Evolutionary conservation across 2,329 filamentous ascomycete genomes (phyloP).

Genomic region (Tympanopsis confertula): DNA sequence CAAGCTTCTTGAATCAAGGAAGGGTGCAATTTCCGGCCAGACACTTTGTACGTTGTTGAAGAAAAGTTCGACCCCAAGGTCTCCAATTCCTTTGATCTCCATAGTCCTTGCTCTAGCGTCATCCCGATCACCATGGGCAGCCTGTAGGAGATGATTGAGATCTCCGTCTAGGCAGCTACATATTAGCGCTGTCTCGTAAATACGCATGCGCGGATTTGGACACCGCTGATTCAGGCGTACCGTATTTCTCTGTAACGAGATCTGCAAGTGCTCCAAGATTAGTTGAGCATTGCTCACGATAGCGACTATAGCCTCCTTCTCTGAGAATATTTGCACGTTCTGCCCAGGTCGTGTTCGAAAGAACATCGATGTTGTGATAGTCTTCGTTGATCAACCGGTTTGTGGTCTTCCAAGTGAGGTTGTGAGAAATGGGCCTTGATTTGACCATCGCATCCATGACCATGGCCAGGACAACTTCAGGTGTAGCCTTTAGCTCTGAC

Average conservation of each 20-base stretch:
- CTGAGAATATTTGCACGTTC: background rate
- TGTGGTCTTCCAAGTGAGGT: background rate
- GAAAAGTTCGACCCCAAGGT: background rate
- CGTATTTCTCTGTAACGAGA: background rate
- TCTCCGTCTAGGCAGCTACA: background rate
- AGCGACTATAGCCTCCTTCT: background rate
- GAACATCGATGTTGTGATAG: background rate
- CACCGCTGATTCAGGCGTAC: background rate
- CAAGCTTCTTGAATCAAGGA: background rate
- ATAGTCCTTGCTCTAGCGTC: background rate
- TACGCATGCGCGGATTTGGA: too few relatives aligned
- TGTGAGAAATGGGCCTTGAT: background rate
- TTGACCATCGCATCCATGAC: background rate
- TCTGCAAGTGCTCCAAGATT: background rate
- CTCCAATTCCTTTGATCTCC: constrained; percentile 1
- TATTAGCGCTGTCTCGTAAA: background rate
- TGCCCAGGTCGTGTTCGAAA: background rate
- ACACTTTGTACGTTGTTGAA: constrained; percentile 1
- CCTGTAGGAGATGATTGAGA: background rate
- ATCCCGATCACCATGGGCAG: background rate
- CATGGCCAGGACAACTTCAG: background rate
- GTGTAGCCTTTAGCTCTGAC: background rate
- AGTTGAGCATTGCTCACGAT: background rate
- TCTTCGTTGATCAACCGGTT: background rate
- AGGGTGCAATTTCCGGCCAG: background rate